Percentiles rank a stretch among this genome's conserved stretches.
phyloP scores from a whole-genome alignment of 1,284 basidiomycete genomes.

The Cutaneotrichosporon mucoides region DNA sequence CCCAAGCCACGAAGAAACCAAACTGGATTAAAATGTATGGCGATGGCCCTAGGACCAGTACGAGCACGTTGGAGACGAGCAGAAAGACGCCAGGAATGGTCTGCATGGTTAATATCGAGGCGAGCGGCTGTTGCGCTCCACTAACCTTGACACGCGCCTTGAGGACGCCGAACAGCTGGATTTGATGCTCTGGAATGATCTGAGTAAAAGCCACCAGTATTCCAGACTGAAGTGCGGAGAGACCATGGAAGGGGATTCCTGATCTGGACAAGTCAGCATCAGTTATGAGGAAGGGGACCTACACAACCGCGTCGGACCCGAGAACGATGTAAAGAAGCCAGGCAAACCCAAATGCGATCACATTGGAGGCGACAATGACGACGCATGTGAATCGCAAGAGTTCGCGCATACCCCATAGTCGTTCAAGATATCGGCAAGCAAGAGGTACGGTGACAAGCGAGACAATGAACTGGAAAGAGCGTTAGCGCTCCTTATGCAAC shows the following conservation, averaged over 20 bases:
- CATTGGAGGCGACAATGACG: slow-evolving; percentile 73
- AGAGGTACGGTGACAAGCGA: slow-evolving; percentile 75
- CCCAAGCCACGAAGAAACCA: slow-evolving; percentile 93
- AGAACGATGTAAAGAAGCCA: slow-evolving; percentile 46
- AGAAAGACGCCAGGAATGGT: slow-evolving; percentile 90
- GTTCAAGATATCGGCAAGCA: slow-evolving; percentile 82
- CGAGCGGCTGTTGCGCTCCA: slow-evolving; percentile 11
- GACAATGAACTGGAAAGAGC: slow-evolving; percentile 60
- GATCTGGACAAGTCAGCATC: slow-evolving; percentile 55
- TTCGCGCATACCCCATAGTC: slow-evolving; percentile 86
- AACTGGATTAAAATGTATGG: slow-evolving; percentile 97
- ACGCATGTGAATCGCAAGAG: slow-evolving; percentile 78
- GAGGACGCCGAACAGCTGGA: slow-evolving; percentile 81
- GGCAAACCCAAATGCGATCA: slow-evolving; percentile 68
- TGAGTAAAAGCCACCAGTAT: slow-evolving; percentile 95
- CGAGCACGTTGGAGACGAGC: slow-evolving; percentile 82
- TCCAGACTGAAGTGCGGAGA: slow-evolving; percentile 85
- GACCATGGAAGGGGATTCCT: slow-evolving; percentile 82
- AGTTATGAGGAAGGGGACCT: slow-evolving; percentile 1
- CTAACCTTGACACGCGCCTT: slow-evolving; percentile 82
- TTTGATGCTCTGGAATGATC: slow-evolving; percentile 94
- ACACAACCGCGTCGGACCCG: slow-evolving; percentile 54
- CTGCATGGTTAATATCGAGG: slow-evolving; percentile 48
- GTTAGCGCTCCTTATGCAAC: no score
- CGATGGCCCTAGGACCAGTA: slow-evolving; percentile 79